Evolutionary conservation across 2,329 filamentous ascomycete genomes (phyloP).

Genomic region (Stagonosporopsis vannaccii): DNA sequence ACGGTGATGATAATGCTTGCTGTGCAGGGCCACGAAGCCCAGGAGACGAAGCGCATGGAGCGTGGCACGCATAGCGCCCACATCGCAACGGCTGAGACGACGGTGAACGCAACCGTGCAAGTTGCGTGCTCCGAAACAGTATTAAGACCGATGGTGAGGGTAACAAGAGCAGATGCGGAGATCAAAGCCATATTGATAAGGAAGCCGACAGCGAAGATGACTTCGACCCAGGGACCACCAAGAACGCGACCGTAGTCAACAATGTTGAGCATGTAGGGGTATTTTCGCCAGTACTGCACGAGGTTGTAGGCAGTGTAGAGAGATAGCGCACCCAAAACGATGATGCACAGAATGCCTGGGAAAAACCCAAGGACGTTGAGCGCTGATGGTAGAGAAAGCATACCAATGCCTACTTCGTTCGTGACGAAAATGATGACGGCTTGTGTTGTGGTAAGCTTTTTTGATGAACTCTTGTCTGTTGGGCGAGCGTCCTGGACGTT

Average conservation of each 20-base stretch:
- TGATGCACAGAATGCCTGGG: conserved; percentile 33
- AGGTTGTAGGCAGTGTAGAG: conserved; percentile 41
- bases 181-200: conserved; percentile 42
- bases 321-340: conserved; percentile 36
- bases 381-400: conserved; percentile 35
- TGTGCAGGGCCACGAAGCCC: conserved; percentile 38
- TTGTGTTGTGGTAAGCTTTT: conserved; percentile 37
- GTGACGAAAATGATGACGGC: conserved; percentile 42
- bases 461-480: conserved; percentile 15
- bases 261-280: conserved; percentile 40
- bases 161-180: conserved; percentile 36
- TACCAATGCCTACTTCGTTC: conserved; percentile 42
- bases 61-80: conserved; percentile 37
- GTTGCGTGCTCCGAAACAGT: conserved; percentile 37
- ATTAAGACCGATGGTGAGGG: conserved; percentile 39
- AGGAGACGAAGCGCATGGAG: conserved; percentile 40
- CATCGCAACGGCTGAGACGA: conserved; percentile 34
- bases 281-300: conserved; percentile 42
- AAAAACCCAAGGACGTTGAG: conserved; percentile 38
- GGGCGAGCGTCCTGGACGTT: conserved; percentile 35
- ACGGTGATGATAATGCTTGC: conserved; percentile 31
- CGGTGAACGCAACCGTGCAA: conserved; percentile 39
- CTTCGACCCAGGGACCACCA: conserved; percentile 35
- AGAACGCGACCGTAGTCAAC: conserved; percentile 41
- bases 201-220: conserved; percentile 35